Conservation (phyloP, 768 basidiomycete genomes). For the Lactarius sanguifluus region DNA sequence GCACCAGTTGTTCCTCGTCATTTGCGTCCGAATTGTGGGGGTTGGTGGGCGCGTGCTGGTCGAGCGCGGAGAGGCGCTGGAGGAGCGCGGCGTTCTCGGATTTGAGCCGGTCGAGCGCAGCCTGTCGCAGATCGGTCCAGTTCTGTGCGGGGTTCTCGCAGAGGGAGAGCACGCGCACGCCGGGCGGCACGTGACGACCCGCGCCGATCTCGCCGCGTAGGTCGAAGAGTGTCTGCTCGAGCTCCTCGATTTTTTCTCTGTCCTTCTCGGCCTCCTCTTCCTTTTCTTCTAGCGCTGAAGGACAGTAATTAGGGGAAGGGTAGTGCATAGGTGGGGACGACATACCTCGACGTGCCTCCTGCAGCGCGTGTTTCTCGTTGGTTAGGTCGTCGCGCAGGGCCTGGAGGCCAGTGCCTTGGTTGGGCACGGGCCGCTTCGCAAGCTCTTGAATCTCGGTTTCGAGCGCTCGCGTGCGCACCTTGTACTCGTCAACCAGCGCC, state of each 20-base stretch:
- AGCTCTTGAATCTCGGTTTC: slow-evolving; percentile 49
- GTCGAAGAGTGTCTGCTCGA: slow-evolving; percentile 79
- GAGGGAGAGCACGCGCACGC: slow-evolving; percentile 63
- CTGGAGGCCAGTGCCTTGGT: slow-evolving; percentile 32
- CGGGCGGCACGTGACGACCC: slow-evolving; percentile 72
- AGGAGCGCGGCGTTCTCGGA: slow-evolving; percentile 86
- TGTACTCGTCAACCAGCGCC: slow-evolving; percentile 54
- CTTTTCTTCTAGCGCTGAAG: slow-evolving; percentile 46
- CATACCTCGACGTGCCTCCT: slow-evolving; percentile 45
- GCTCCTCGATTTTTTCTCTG: slow-evolving; percentile 57
- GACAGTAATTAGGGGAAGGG: background rate
- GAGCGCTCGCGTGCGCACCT: slow-evolving; percentile 46
- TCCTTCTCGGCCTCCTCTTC: slow-evolving; percentile 41
- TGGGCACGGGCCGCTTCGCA: slow-evolving; percentile 37
- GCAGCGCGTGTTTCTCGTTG: slow-evolving; percentile 35
- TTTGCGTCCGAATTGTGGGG: background rate
- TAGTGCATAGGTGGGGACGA: background rate
- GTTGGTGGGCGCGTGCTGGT: too few species aligned
- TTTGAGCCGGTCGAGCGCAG: slow-evolving; percentile 71
- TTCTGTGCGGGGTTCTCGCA: slow-evolving; percentile 49
- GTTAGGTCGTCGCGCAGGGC: slow-evolving; percentile 44
- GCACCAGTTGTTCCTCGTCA: slow-evolving; percentile 48
- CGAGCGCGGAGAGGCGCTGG: slow-evolving; percentile 43
- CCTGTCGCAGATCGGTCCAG: slow-evolving; percentile 75
- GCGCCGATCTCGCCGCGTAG: slow-evolving; percentile 72